Conservation (phyloP, 345 rosid genomes). For the Camelina sativa region DNA sequence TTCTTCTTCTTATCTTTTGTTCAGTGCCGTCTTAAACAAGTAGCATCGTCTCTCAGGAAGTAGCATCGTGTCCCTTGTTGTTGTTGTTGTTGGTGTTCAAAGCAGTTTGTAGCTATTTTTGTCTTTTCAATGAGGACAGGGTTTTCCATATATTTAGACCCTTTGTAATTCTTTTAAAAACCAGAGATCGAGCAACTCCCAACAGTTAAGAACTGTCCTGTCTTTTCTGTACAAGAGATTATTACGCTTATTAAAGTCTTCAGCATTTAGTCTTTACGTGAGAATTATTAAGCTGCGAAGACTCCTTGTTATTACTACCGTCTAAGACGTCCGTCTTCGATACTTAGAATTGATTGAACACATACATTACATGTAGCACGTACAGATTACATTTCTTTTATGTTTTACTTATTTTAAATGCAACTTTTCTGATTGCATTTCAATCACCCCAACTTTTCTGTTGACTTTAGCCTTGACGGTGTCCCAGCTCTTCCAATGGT, state of each 20-base stretch:
- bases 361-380: no score
- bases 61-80: neutral
- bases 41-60: neutral
- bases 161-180: slow-evolving; percentile 13
- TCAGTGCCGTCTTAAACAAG: slow-evolving; percentile 40
- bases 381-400: no score
- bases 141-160: slow-evolving; percentile 3
- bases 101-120: slow-evolving; percentile 7
- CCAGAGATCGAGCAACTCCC: neutral
- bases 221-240: slow-evolving; percentile 10
- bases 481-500: no score
- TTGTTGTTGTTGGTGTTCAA: neutral
- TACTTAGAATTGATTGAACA: no score
- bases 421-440: no score
- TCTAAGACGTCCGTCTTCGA: no score
- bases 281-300: no score
- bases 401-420: no score
- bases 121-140: neutral
- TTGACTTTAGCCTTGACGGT: no score
- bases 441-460: no score
- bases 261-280: neutral
- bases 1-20: neutral
- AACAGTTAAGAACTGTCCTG: neutral
- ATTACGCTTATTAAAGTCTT: neutral
- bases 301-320: no score